Percentiles rank a stretch among this genome's conserved stretches.
Conservation (phyloP, 2,329 filamentous ascomycete species). For the Calonectria henricotiae region DNA sequence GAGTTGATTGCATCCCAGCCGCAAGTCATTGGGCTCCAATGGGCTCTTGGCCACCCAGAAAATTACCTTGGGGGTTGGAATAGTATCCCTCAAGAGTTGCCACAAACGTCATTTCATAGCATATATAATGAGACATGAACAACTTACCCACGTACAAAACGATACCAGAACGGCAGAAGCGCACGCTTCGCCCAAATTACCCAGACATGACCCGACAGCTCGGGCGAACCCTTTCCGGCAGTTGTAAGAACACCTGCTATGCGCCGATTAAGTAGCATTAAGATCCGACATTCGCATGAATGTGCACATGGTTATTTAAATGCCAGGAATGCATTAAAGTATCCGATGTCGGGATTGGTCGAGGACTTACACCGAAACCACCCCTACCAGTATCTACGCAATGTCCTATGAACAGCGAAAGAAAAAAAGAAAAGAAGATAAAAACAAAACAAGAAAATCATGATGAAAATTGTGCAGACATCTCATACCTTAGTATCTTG, state of each 20-base stretch:
- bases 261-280: not conserved
- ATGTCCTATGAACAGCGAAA: not conserved
- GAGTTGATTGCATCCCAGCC: not conserved
- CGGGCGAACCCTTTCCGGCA: not conserved
- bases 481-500: not conserved
- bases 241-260: not conserved
- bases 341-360: not conserved
- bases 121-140: constrained; percentile 16
- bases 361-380: not conserved
- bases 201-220: not conserved
- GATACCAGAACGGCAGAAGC: constrained; percentile 13
- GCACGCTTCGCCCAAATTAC: constrained; percentile 9
- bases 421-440: not conserved
- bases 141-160: constrained; percentile 6
- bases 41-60: not conserved
- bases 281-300: constrained; percentile 8
- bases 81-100: not conserved
- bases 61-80: not conserved
- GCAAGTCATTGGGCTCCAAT: not conserved
- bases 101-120: not conserved
- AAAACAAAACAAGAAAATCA: too few species aligned
- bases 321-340: not conserved
- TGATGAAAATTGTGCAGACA: not conserved
- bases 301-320: constrained; percentile 15
- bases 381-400: not conserved